These are phyloP conservation scores for Pulveroboletus sp. DNA, from an alignment of 768 basidiomycete genomes.

Conservation along the genomic window DNA sequence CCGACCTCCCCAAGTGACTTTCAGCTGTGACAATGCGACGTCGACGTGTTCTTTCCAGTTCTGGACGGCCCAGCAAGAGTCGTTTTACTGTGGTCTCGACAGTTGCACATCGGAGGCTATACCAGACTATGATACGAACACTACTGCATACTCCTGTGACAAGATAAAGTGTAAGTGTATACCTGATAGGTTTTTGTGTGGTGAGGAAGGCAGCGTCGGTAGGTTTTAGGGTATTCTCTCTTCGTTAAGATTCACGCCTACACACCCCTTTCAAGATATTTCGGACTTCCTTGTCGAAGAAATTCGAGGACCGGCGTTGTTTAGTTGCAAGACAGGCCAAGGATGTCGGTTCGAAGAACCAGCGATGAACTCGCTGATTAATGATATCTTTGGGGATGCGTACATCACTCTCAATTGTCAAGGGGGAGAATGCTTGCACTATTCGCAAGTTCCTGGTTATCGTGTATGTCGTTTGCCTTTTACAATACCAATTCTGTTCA, in stretches of 20 bases:
- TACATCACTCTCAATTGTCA: slow-evolving; percentile 85
- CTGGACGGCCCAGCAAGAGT: slow-evolving; percentile 93
- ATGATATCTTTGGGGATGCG: slow-evolving; percentile 87
- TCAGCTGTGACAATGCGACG: slow-evolving; percentile 69
- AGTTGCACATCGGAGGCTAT: slow-evolving; percentile 50
- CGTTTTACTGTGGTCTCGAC: slow-evolving; percentile 89
- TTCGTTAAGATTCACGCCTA: neutral
- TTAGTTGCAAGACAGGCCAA: slow-evolving; percentile 65
- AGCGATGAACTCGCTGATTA: slow-evolving; percentile 94
- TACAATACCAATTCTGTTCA: neutral
- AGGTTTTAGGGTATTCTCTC: slow-evolving; percentile 28
- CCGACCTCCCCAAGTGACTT: slow-evolving; percentile 93
- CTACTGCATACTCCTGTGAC: slow-evolving; percentile 74
- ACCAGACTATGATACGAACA: slow-evolving; percentile 59
- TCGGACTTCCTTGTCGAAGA: slow-evolving; percentile 86
- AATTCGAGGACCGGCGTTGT: slow-evolving; percentile 86
- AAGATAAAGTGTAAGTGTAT: slow-evolving; percentile 88
- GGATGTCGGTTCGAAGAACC: slow-evolving; percentile 93
- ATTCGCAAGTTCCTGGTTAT: slow-evolving; percentile 93
- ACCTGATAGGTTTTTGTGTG: slow-evolving; percentile 92
- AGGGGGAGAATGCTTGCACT: slow-evolving; percentile 91
- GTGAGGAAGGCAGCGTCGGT: slow-evolving; percentile 93
- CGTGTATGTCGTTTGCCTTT: slow-evolving; percentile 36
- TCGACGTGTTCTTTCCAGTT: slow-evolving; percentile 91
- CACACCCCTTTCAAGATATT: slow-evolving; percentile 51